These are phyloP conservation scores for Neurospora sp. DNA, from an alignment of 495 filamentous ascomycete genomes.

Conservation along the genomic window DNA sequence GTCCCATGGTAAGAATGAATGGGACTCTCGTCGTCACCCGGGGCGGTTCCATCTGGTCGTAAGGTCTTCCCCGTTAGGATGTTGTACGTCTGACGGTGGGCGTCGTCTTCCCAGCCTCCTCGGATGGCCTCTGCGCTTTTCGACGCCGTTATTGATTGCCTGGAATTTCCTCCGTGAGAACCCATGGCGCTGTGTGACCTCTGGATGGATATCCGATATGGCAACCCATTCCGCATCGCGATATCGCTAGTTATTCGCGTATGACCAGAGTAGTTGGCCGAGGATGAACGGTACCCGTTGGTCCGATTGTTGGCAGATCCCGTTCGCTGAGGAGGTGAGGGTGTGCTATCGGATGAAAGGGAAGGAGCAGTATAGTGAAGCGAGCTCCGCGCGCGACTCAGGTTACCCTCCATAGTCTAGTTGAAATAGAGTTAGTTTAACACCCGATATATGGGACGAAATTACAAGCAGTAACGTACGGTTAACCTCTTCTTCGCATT, in stretches of 20 bases:
- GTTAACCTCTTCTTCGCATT: slow-evolving; percentile 83
- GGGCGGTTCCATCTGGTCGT: slow-evolving; percentile 3
- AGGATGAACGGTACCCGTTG: slow-evolving; percentile 6
- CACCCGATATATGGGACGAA: not conserved
- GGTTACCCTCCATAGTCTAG: slow-evolving; percentile 86
- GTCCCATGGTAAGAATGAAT: slow-evolving; percentile 5
- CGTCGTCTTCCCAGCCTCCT: slow-evolving; percentile 12
- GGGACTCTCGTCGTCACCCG: slow-evolving; percentile 3
- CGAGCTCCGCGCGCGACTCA: slow-evolving; percentile 68
- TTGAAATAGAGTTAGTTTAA: not conserved
- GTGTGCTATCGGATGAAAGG: slow-evolving; percentile 41
- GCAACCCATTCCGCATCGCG: slow-evolving; percentile 28
- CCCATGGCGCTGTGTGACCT: slow-evolving; percentile 41
- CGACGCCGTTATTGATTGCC: slow-evolving; percentile 29
- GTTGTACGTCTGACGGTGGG: slow-evolving; percentile 10
- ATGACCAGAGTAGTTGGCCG: slow-evolving; percentile 21
- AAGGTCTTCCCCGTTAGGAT: not conserved
- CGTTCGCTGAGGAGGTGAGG: slow-evolving; percentile 33
- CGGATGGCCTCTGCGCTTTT: slow-evolving; percentile 29
- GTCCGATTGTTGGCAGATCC: slow-evolving; percentile 20
- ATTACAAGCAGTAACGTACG: slow-evolving; percentile 40
- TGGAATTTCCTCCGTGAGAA: slow-evolving; percentile 35
- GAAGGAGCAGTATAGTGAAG: slow-evolving; percentile 51
- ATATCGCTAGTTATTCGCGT: slow-evolving; percentile 36
- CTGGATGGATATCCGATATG: slow-evolving; percentile 22